phyloP scores from a whole-genome alignment of 495 filamentous ascomycete genomes.

The Aspergillus ostianus region DNA sequence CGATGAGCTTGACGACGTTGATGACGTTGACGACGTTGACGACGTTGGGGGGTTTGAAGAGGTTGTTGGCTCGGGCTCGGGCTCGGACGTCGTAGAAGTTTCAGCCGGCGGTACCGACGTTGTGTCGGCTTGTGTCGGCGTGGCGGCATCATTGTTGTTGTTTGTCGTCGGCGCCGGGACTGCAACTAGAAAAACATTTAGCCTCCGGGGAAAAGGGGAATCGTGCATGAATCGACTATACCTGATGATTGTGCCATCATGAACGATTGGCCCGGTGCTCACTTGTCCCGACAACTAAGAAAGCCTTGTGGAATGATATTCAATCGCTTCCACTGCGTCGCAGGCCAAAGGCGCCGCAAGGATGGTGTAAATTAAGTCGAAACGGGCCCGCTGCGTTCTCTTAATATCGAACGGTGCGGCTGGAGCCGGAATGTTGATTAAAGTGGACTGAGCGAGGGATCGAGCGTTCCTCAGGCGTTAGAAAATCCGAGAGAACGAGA shows the following conservation, averaged over 20 bases:
- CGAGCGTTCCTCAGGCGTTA: not conserved
- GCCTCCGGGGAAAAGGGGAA: not conserved
- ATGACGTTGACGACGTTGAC: slow-evolving; percentile 27
- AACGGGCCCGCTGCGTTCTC: not conserved
- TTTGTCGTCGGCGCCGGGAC: slow-evolving; percentile 9
- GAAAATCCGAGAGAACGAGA: not conserved
- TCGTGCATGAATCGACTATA: not conserved
- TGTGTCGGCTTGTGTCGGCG: slow-evolving; percentile 5
- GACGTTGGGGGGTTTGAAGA: slow-evolving; percentile 25
- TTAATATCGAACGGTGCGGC: not conserved
- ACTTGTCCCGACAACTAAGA: not conserved
- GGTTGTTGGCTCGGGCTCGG: slow-evolving; percentile 9
- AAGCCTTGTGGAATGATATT: not conserved
- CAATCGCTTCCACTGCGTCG: not conserved
- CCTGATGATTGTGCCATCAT: not conserved
- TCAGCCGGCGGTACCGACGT: slow-evolving; percentile 14
- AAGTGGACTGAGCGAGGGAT: not conserved
- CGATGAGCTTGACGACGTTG: slow-evolving; percentile 7
- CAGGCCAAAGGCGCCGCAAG: not conserved
- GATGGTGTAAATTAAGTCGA: not conserved
- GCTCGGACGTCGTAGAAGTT: slow-evolving; percentile 13
- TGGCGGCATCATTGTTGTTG: slow-evolving; percentile 16
- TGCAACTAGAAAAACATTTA: not conserved
- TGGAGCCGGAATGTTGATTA: not conserved
- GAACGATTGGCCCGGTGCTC: not conserved